Percentiles rank a stretch among this genome's conserved stretches.
Conservation (phyloP, 2,329 filamentous ascomycete genomes). For the Monosporascus ibericus region DNA sequence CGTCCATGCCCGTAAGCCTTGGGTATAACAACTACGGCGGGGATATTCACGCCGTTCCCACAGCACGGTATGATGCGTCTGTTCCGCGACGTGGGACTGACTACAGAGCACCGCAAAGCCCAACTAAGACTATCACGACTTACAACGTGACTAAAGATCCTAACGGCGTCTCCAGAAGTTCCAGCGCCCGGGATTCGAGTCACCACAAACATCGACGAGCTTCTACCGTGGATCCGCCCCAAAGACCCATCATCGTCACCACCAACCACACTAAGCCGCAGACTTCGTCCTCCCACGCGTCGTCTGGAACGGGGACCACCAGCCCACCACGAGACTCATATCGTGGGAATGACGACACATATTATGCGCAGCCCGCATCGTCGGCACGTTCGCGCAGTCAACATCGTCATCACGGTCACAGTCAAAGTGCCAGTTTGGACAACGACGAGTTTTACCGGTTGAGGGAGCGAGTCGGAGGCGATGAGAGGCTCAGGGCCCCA, state of each 20-base stretch:
- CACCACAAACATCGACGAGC: slow-evolving; percentile 38
- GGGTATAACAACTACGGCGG: slow-evolving; percentile 46
- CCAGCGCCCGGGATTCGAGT: slow-evolving; percentile 41
- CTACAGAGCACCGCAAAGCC: slow-evolving; percentile 23
- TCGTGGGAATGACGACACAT: slow-evolving; percentile 46
- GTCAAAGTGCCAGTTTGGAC: slow-evolving; percentile 43
- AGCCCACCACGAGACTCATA: slow-evolving; percentile 49
- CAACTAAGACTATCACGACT: slow-evolving; percentile 44
- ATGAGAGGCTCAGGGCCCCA: slow-evolving; percentile 35
- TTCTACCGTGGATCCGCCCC: slow-evolving; percentile 43
- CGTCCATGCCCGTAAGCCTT: slow-evolving; percentile 46
- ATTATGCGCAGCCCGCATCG: slow-evolving; percentile 53
- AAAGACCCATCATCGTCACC: slow-evolving; percentile 53
- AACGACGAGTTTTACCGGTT: slow-evolving; percentile 46
- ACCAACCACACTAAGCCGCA: slow-evolving; percentile 41
- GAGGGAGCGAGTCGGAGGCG: slow-evolving; percentile 36
- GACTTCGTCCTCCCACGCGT: slow-evolving; percentile 32
- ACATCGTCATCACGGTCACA: slow-evolving; percentile 28
- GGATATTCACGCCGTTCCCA: slow-evolving; percentile 49
- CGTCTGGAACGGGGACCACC: slow-evolving; percentile 27
- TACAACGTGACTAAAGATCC: slow-evolving; percentile 52
- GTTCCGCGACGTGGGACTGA: slow-evolving; percentile 29
- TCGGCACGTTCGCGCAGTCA: slow-evolving; percentile 47
- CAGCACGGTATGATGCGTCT: slow-evolving; percentile 28
- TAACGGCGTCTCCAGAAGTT: slow-evolving; percentile 32